Base-by-base conservation (phyloP, 208 protist genomes). In the Trypanosoma congolense region DNA sequence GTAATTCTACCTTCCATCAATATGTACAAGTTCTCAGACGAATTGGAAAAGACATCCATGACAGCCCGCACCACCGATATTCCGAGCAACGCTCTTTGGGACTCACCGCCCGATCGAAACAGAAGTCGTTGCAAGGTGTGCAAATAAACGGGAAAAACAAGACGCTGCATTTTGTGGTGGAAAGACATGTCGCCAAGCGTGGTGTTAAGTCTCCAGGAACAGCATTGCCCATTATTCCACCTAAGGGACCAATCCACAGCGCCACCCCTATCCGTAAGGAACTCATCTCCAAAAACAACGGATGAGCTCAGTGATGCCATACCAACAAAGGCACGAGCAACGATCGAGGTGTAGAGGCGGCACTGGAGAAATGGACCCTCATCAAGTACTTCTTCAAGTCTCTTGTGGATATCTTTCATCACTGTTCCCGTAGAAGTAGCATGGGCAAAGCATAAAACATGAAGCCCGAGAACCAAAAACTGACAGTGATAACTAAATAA, bases 151-250 rank as follows among this genome's bases (percentile, higher is more conserved):
- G 59, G 40, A 30, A 48, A 36, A 1, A 73, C 45, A 62, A 73
- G 52, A 29, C 57, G 65, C 18, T 73, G 65, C 24, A 38, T 49
- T 4, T 36, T 30, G 51, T 9, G 46, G 16, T 29, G 16, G 56
- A 66, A 73, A n/a, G 58, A 54, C 26, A 44, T 26, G 44, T 73
- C 65, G 19, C 59, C 65, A 42, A 50, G 53, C n/a, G 65, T 58
- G 14, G 38, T 22, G 16, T 54, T 24, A 38, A 65, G 22, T n/a
- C 25, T 22, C 65, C 33, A 38, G 6, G 33, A 38, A 38, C 0
- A 12, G 12, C 33, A 12, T 16, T 38, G 33, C 33, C 6, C 33
- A 38, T 6, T 12, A 38, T 12, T 12, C 33, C 33, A 38, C 12
- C 33, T 12, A 16, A 19, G 6, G 6, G n/a, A 46, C 12, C 42